Evolutionary conservation across 2,329 filamentous ascomycete species (phyloP).

Genomic region (Sarocladium strictum): DNA sequence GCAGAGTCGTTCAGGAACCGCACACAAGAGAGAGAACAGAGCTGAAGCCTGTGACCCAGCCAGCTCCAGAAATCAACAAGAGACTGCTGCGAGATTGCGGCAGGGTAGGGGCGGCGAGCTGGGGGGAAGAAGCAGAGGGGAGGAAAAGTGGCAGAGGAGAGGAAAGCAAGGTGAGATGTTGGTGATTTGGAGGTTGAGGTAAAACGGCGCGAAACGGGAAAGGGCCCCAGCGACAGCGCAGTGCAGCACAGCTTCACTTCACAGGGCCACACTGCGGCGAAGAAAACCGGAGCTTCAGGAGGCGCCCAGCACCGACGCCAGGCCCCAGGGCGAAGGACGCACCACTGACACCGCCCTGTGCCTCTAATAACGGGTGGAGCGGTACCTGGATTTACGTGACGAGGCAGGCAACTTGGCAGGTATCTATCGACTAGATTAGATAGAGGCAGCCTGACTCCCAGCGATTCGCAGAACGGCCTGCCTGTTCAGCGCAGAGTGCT

Average conservation of each 20-base stretch:
- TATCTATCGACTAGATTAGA: neutral
- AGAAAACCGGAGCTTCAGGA: constrained; percentile 9
- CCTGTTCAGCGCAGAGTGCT: neutral
- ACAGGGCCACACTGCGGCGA: neutral
- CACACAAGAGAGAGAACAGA: constrained; percentile 17
- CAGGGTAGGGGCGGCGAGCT: constrained; percentile 14
- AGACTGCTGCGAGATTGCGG: constrained; percentile 8
- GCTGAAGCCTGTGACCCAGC: constrained; percentile 32
- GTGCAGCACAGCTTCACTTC: neutral
- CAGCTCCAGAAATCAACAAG: constrained; percentile 19
- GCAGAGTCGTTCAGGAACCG: constrained; percentile 2
- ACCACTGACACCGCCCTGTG: neutral
- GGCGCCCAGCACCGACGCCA: constrained; percentile 4
- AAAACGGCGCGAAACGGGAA: constrained; percentile 9
- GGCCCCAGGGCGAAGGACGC: neutral
- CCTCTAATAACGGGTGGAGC: neutral
- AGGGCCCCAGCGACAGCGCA: neutral
- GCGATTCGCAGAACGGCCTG: neutral
- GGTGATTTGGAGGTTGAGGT: constrained; percentile 9
- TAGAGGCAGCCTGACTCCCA: neutral
- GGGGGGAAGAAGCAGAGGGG: neutral
- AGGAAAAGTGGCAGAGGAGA: constrained; percentile 1
- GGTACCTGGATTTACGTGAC: neutral
- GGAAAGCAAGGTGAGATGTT: constrained; percentile 8
- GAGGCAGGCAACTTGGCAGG: neutral